A percentile compares a stretch with the other conserved stretches of the same genome.
phyloP scores from a whole-genome alignment of 176 grass and related monocot genomes.

The Saccharum spontaneum region DNA sequence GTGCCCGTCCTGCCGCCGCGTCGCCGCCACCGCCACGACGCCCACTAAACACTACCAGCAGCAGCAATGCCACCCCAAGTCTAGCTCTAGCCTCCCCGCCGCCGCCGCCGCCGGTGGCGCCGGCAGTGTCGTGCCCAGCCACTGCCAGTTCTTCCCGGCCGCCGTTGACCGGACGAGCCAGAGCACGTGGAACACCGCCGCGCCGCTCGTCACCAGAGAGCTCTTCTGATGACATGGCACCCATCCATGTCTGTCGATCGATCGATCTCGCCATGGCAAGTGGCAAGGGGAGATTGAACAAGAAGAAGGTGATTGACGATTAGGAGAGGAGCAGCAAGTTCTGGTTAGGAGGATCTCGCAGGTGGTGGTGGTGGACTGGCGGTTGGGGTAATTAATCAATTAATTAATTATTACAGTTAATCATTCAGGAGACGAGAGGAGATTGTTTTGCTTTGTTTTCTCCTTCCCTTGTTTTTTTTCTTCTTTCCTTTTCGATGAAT shows the following conservation, averaged over 20 bases:
- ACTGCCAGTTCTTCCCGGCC: constrained; percentile 62
- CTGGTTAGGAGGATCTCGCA: constrained; percentile 32
- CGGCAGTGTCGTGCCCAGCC: constrained; percentile 37
- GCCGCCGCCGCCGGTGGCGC: background rate
- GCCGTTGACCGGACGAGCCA: constrained; percentile 32
- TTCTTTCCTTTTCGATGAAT: constrained; percentile 18
- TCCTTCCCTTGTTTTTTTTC: background rate
- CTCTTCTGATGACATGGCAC: constrained; percentile 34
- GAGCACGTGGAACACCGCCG: constrained; percentile 47
- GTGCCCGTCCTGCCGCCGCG: constrained; percentile 92
- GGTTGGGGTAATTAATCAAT: constrained; percentile 36
- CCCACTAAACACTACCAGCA: background rate
- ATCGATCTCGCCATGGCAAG: constrained; percentile 2
- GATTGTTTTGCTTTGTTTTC: constrained; percentile 15
- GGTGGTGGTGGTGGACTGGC: background rate
- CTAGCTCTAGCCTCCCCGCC: background rate
- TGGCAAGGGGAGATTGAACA: background rate
- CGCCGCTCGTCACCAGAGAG: constrained; percentile 49
- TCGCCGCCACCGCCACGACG: constrained; percentile 36
- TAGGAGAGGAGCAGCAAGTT: background rate
- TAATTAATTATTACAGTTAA: background rate
- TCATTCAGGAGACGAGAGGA: constrained; percentile 3
- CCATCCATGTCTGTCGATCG: background rate
- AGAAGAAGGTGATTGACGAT: background rate
- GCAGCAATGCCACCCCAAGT: constrained; percentile 35